phyloP scores from a whole-genome alignment of 371 early-diverging fungal species.

The Mucor ambiguus region DNA sequence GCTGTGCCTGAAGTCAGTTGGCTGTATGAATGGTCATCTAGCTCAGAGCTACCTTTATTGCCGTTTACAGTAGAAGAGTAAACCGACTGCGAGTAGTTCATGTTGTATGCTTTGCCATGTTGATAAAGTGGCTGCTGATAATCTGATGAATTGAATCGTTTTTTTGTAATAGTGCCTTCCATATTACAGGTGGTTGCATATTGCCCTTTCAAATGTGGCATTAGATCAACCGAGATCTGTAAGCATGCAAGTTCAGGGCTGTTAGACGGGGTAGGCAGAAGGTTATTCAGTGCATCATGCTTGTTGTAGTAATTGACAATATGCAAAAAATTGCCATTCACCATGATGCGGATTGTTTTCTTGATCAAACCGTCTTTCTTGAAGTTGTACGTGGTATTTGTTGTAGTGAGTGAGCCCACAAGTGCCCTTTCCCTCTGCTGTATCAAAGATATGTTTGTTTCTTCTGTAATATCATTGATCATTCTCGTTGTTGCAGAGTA shows the following conservation, averaged over 20 bases:
- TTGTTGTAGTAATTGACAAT: conserved; percentile 84
- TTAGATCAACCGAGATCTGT: conserved; percentile 49
- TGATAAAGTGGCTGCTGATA: neutral
- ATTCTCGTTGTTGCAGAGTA: neutral
- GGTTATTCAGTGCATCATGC: conserved; percentile 65
- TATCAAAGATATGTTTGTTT: neutral
- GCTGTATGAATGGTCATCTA: neutral
- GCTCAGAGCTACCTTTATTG: neutral
- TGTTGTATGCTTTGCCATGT: neutral
- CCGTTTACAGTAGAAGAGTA: neutral
- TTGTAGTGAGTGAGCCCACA: conserved; percentile 57
- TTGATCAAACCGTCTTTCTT: conserved; percentile 84
- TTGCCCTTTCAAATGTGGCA: conserved; percentile 22
- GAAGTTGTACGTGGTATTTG: conserved; percentile 61
- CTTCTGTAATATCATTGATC: neutral
- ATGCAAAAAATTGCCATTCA: conserved; percentile 77
- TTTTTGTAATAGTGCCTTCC: neutral
- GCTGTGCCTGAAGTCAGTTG: neutral
- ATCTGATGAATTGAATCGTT: conserved; percentile 9
- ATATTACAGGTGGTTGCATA: neutral
- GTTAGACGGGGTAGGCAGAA: conserved; percentile 58
- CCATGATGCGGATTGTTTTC: conserved; percentile 80
- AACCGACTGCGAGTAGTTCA: neutral
- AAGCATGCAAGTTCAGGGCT: conserved; percentile 46
- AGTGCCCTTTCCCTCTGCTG: conserved; percentile 54